Evolutionary conservation across 305 asterid genomes (phyloP).

Genomic region (Rubia balearica): DNA sequence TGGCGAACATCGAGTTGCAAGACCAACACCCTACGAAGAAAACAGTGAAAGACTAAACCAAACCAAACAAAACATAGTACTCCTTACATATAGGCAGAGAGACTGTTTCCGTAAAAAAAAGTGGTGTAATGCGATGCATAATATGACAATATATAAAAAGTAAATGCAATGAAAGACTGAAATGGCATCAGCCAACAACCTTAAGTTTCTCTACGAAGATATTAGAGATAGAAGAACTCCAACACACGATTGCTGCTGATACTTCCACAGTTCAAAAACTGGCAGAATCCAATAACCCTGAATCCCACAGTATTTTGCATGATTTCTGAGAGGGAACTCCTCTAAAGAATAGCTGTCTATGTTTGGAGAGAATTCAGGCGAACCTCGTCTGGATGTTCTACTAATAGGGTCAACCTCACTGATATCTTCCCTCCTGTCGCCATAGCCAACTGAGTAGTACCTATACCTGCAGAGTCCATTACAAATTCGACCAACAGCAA

Average conservation of each 20-base stretch:
- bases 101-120: no score
- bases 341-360: conserved; percentile 12
- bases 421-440: not conserved
- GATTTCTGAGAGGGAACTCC: not conserved
- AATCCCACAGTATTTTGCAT: not conserved
- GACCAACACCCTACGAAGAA: no score
- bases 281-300: not conserved
- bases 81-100: no score
- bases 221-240: not conserved
- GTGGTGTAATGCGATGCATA: no score
- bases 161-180: no score
- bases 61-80: no score
- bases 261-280: not conserved
- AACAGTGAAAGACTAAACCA: no score
- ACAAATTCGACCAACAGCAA: not conserved
- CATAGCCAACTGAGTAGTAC: not conserved
- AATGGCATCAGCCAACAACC: not conserved
- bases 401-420: conserved; percentile 1
- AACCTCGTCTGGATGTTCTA: not conserved
- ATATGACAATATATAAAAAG: no score
- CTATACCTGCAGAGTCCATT: not conserved
- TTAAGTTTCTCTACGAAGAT: not conserved
- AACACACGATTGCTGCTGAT: not conserved
- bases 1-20: no score
- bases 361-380: conserved; percentile 16